Evolutionary conservation across 441 rosid species (phyloP), one percentile per base, ranked within the genome.

Genomic region (Erodium texanum): DNA sequence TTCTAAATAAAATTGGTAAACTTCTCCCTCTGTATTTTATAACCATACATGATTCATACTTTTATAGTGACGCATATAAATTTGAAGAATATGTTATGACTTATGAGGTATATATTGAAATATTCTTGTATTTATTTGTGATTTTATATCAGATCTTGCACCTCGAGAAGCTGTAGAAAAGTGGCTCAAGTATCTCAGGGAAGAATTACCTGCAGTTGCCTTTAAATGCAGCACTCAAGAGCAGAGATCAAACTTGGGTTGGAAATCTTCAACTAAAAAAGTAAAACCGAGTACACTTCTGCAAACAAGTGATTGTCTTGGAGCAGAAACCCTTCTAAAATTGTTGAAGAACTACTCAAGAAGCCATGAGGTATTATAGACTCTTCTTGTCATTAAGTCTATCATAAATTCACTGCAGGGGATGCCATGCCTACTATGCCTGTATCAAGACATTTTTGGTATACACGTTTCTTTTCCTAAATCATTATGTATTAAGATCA

Each of bases 261-360:
- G 98, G 94, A 94, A 88, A 74, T 87, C 92, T 67, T 76, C 84
- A 54, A 78, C 85, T 0, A 92, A 85, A 79, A 71, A 83, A 52
- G 61, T 58, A 32, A 94, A 86, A 76, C 80, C 93, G 11, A 92
- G 86, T 79, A 85, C 73, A 68, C 20, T 82, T 64, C 76, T 87
- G 81, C 97, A 92, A 77, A 91, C 96, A 5, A 94, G 97, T 75
- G 98, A 94, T 71, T 94, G 99, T 78, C 96, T 94, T 72, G 97
- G 97, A 72, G 97, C 97, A 24, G 96, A 89, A 65, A 88, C 93
- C 56, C 97, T 91, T 50, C 79, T 89, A 71, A 94, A 94, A 71
- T 76, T 94, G 81, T 77, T 94, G 72, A 91, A 91, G 78, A 89
- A 88, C 76, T 94, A 91, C 82, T 89, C 96, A 3, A 94, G 96